phyloP scores from a whole-genome alignment of 2,329 filamentous ascomycete genomes.

The Colletotrichum orbiculare region DNA sequence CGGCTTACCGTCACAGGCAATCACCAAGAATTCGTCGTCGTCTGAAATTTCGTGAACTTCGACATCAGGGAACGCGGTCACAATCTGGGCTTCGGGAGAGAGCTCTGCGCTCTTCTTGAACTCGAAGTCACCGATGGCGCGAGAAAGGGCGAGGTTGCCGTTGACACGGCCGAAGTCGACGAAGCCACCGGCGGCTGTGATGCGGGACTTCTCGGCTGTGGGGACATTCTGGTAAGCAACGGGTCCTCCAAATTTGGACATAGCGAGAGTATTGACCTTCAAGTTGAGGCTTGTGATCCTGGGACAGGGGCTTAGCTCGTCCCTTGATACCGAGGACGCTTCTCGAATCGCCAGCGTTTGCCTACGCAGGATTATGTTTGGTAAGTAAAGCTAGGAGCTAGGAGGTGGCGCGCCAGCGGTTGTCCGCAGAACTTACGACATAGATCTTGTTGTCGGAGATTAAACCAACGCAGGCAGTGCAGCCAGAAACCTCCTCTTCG shows the following conservation, averaged over 20 bases:
- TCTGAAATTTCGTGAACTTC: conserved; percentile 89
- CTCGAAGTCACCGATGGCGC: conserved; percentile 98
- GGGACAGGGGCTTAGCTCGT: conserved; percentile 96
- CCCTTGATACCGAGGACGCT: conserved; percentile 96
- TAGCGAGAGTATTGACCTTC: conserved; percentile 72
- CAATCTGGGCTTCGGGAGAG: conserved; percentile 97
- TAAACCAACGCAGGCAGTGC: conserved; percentile 92
- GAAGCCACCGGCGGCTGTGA: conserved; percentile 94
- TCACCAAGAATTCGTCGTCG: conserved; percentile 94
- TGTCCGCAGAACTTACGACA: conserved; percentile 74
- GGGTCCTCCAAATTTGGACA: not conserved
- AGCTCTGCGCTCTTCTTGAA: conserved; percentile 99
- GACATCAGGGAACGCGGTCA: conserved; percentile 96
- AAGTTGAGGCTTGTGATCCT: conserved; percentile 98
- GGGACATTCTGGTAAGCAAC: conserved; percentile 20
- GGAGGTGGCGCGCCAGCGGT: conserved; percentile 37
- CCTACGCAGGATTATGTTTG: conserved; percentile 64
- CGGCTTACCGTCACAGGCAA: conserved; percentile 88
- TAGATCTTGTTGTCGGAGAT: conserved; percentile 93
- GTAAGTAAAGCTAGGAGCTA: conserved; percentile 43
- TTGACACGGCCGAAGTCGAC: conserved; percentile 99
- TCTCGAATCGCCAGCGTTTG: conserved; percentile 96
- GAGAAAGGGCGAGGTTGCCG: conserved; percentile 94
- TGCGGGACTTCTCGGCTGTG: conserved; percentile 92
- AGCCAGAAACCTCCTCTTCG: conserved; percentile 97